Evolutionary conservation across 2,329 filamentous ascomycete species (phyloP).

Genomic region (Westerdykella sp.): DNA sequence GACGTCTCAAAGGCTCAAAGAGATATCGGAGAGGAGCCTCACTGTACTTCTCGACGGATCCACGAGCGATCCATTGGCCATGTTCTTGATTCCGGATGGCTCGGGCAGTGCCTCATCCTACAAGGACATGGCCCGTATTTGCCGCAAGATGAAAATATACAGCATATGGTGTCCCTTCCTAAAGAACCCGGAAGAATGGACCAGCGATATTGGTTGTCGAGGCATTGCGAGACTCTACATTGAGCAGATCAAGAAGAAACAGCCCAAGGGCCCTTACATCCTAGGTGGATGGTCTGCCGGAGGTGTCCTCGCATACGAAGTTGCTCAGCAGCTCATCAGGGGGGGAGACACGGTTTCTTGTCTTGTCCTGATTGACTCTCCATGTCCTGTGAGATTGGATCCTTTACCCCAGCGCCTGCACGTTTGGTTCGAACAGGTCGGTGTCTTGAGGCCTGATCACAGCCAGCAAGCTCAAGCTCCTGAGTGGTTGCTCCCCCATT

Average conservation of each 20-base stretch:
- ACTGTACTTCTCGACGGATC: constrained; percentile 55
- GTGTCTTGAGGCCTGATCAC: constrained; percentile 66
- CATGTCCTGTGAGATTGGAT: constrained; percentile 47
- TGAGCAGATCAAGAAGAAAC: constrained; percentile 63
- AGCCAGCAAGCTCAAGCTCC: constrained; percentile 55
- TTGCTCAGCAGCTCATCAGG: constrained; percentile 44
- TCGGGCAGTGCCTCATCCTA: constrained; percentile 62
- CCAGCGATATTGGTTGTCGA: constrained; percentile 52
- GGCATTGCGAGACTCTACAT: constrained; percentile 61
- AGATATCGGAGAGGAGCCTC: constrained; percentile 41
- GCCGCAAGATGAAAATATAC: constrained; percentile 46
- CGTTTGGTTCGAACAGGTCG: constrained; percentile 66
- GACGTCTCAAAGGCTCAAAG: constrained; percentile 4
- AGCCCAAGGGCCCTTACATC: constrained; percentile 56
- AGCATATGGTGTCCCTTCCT: constrained; percentile 65
- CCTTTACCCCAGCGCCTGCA: constrained; percentile 53
- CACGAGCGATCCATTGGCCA: constrained; percentile 51
- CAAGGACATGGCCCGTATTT: constrained; percentile 52
- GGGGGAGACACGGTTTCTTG: constrained; percentile 45
- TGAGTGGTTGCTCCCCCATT: constrained; percentile 68
- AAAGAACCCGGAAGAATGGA: constrained; percentile 61
- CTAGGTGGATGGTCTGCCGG: constrained; percentile 52
- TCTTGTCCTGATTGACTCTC: constrained; percentile 49
- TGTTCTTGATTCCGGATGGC: constrained; percentile 49
- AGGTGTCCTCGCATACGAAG: constrained; percentile 51